A percentile compares a stretch with the other conserved stretches of the same genome.
Conservation (phyloP, 2,329 filamentous ascomycete genomes). For the Trichoderma sp. region DNA sequence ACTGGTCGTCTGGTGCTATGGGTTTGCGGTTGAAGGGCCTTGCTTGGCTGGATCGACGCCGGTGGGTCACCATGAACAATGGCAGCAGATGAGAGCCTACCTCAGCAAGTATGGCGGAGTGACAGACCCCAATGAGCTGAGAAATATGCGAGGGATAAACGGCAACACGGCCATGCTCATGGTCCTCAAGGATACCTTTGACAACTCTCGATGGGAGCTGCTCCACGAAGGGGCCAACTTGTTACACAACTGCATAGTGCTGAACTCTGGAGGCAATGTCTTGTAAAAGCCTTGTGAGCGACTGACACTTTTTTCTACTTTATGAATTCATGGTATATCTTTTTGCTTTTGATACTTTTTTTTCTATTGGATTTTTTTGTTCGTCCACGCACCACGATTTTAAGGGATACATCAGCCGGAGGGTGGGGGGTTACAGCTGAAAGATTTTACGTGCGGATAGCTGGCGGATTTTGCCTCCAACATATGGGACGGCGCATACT, state of each 20-base stretch:
- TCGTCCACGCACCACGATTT: background rate
- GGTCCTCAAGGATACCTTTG: constrained; percentile 78
- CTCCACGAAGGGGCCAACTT: constrained; percentile 81
- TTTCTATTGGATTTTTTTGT: background rate
- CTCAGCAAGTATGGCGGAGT: constrained; percentile 70
- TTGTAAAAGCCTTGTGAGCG: constrained; percentile 21
- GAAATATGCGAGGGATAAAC: constrained; percentile 72
- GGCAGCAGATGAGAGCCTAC: constrained; percentile 76
- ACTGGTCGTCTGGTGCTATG: constrained; percentile 93
- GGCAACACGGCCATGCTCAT: constrained; percentile 77
- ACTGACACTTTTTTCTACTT: background rate
- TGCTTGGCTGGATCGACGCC: constrained; percentile 54
- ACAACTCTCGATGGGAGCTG: constrained; percentile 84
- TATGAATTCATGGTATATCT: background rate
- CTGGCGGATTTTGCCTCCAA: constrained; percentile 3
- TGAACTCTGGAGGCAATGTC: constrained; percentile 33
- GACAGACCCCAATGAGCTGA: constrained; percentile 72
- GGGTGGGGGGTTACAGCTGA: background rate
- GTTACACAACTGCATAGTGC: constrained; percentile 73
- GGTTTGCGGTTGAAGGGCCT: constrained; percentile 83
- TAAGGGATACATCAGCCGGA: background rate
- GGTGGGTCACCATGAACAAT: constrained; percentile 60
- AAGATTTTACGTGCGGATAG: background rate
- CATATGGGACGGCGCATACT: constrained; percentile 15
- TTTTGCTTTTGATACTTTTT: background rate